Conservation (phyloP, 371 early-diverging fungal species). For the Rhizopus delemar region DNA sequence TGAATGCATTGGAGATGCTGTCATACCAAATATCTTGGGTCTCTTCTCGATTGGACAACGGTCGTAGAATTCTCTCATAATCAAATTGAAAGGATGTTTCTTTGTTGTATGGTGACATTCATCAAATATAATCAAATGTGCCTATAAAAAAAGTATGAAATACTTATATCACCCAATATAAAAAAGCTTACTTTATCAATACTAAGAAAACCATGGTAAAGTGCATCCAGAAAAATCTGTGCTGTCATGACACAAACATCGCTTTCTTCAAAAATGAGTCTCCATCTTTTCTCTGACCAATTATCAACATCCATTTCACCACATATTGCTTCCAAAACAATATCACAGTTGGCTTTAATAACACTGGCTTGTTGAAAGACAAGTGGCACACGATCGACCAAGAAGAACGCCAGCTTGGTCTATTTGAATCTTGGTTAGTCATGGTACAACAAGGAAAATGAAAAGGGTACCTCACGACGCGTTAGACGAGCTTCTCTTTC, state of each 20-base stretch:
- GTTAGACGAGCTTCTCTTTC: conserved; percentile 37
- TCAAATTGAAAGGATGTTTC: conserved; percentile 78
- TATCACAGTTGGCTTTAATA: conserved; percentile 64
- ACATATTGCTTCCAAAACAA: conserved; percentile 60
- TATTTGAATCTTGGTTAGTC: conserved; percentile 1
- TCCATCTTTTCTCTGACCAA: conserved; percentile 67
- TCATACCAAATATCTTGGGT: conserved; percentile 92
- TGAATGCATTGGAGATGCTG: conserved; percentile 82
- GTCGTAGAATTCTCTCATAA: conserved; percentile 85
- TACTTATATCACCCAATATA: not conserved
- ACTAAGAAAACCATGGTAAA: conserved; percentile 69
- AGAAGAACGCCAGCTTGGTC: conserved; percentile 68
- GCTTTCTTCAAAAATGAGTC: conserved; percentile 45
- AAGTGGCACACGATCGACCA: conserved; percentile 87
- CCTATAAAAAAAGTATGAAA: conserved; percentile 35
- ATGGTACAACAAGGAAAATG: no score
- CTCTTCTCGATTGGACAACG: conserved; percentile 44
- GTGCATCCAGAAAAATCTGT: conserved; percentile 76
- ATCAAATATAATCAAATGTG: conserved; percentile 85
- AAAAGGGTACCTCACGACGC: conserved; percentile 35
- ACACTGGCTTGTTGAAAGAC: conserved; percentile 83
- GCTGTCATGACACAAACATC: conserved; percentile 89
- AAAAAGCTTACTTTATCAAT: conserved; percentile 57
- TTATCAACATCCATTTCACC: conserved; percentile 72
- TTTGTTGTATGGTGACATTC: conserved; percentile 92